A percentile compares a stretch with the other conserved stretches of the same genome.
Conservation (phyloP, 805 yeast species). For the Starmerella apicola region DNA sequence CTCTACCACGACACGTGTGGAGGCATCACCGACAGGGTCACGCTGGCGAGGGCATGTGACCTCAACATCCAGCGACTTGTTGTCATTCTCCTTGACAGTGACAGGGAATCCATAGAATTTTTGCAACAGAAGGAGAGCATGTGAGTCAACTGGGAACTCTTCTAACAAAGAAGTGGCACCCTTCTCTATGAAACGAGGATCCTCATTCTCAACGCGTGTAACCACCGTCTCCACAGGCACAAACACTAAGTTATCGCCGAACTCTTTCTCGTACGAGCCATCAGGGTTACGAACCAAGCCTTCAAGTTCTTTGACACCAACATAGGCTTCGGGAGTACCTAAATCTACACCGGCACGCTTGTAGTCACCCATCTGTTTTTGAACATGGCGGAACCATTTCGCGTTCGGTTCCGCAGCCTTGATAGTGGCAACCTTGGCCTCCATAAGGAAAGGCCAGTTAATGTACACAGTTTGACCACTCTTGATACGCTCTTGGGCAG, state of each 20-base stretch:
- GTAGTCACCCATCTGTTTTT: conserved; percentile 34
- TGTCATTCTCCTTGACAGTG: conserved; percentile 31
- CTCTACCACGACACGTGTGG: conserved; percentile 42
- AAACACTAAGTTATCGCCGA: conserved; percentile 51
- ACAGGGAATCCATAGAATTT: conserved; percentile 74
- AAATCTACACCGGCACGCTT: conserved; percentile 47
- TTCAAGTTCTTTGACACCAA: conserved; percentile 59
- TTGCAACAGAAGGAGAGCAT: conserved; percentile 70
- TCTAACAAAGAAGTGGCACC: conserved; percentile 65
- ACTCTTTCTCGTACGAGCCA: conserved; percentile 76
- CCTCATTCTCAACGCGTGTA: conserved; percentile 58
- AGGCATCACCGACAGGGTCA: conserved; percentile 50
- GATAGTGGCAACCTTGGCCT: conserved; percentile 57
- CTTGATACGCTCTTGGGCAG: conserved; percentile 25
- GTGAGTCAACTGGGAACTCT: conserved; percentile 65
- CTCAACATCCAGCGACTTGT: conserved; percentile 26
- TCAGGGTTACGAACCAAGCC: conserved; percentile 57
- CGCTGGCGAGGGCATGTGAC: conserved; percentile 15
- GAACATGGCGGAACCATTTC: conserved; percentile 34
- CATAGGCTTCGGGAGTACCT: conserved; percentile 43
- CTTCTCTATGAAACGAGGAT: conserved; percentile 57
- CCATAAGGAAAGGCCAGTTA: conserved; percentile 84
- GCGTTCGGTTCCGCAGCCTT: conserved; percentile 36
- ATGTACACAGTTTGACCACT: conserved; percentile 54
- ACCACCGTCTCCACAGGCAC: conserved; percentile 77